Evolutionary conservation across 768 basidiomycete genomes (phyloP).

Genomic region (Trametes cinnabarina): DNA sequence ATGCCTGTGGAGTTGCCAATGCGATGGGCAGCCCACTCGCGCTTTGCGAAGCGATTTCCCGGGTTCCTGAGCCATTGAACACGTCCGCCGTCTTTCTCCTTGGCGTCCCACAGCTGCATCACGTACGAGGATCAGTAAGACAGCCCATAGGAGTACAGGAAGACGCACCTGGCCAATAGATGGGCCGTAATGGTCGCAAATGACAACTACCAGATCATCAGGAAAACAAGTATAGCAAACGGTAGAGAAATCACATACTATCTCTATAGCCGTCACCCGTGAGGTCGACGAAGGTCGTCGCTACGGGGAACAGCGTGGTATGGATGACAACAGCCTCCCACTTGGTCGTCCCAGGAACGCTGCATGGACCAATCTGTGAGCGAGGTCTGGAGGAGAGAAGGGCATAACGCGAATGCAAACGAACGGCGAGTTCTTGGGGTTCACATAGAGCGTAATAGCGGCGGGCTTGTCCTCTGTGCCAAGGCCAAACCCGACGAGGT

Average conservation of each 20-base stretch:
- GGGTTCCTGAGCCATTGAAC: background rate
- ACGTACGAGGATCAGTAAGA: background rate
- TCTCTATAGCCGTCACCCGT: background rate
- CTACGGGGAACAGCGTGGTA: background rate
- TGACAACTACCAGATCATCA: background rate
- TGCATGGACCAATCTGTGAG: background rate
- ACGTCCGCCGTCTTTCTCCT: background rate
- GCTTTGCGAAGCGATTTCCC: background rate
- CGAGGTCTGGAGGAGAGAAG: background rate
- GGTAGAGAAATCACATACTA: background rate
- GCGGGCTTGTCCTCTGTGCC: slow-evolving; percentile 2
- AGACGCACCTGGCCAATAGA: background rate
- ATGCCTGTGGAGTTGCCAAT: background rate
- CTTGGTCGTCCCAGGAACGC: too few species aligned
- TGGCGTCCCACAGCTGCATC: background rate
- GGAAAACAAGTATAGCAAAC: background rate
- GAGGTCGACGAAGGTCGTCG: background rate
- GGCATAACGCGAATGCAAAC: background rate
- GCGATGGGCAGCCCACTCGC: background rate
- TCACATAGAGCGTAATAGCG: slow-evolving; percentile 13
- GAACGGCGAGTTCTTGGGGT: background rate
- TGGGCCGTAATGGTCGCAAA: background rate
- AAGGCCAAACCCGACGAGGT: slow-evolving; percentile 24
- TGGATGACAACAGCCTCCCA: background rate
- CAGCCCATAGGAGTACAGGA: background rate